Evolutionary conservation across 1,284 basidiomycete species (phyloP), one percentile per base, ranked within the genome.

Genomic region (Ustilago cynodontis): DNA sequence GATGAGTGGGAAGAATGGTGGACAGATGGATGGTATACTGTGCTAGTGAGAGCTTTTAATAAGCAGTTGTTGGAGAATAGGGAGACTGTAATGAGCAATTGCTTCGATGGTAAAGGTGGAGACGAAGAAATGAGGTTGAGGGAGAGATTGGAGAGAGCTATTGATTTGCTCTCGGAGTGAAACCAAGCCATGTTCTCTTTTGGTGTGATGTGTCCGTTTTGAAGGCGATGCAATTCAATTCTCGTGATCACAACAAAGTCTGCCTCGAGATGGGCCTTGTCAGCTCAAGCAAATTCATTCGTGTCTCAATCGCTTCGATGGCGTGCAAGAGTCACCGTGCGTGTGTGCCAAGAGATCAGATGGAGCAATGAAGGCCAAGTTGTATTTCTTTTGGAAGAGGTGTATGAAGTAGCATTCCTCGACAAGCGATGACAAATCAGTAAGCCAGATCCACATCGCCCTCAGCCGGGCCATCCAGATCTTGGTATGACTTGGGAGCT

Each of bases 1-100:
- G 31, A 57, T 2, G 62, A 59, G 7, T 86, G 83, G 83, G 51
- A 68, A 20, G 35, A 59, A 14, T 86, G 84, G 84, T 86, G 84
- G 84, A 33, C 77, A 6, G 43, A 63, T 24, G 74, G 69, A 8
- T 85, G 81, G 82, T 85, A 78, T 65, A 64, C 35, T 8, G 77
- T 80, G 18, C 67, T 80, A 22, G 64, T 77, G 1, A 37, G 80
- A 26, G 39, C 45, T 22, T 84, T 82, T 56, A 75, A 61, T 33
- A 65, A 50, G 24, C 77, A 82, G 51, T 53, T 84, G 13, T 43
- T 71, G 10, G 61, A 79, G 18, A 83, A 83, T 56, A 66, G 74
- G 11, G 67, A 82, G 59, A 70, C 70, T 8, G 65, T 84, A 9
- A 2, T 79, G 1, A 64, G 59, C 13, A 80, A 79, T 41, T 78